Conservation (phyloP, 2,329 filamentous ascomycete genomes). For the Phyllosticta citribraziliensis region DNA sequence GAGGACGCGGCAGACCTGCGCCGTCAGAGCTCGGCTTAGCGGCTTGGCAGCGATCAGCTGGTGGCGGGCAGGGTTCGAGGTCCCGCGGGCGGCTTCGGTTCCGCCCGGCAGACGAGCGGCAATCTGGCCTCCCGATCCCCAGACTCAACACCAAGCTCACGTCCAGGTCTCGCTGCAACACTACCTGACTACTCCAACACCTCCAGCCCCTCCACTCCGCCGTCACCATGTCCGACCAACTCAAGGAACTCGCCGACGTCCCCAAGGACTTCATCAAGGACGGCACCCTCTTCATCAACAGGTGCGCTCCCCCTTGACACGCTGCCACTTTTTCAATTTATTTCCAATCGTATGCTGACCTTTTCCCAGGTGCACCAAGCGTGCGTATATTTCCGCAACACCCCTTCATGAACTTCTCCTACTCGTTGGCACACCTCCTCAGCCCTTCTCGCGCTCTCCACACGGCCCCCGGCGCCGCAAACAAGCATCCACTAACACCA, state of each 20-base stretch:
- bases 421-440: not conserved
- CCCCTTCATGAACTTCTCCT: no score
- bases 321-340: not conserved
- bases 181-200: no score
- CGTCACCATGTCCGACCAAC: constrained; percentile 52
- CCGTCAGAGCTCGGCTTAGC: constrained; percentile 2
- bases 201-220: not conserved
- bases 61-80: not conserved
- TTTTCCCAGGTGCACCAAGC: constrained; percentile 33
- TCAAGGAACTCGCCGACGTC: constrained; percentile 59
- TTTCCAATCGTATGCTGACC: not conserved
- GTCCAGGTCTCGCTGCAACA: no score
- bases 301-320: constrained; percentile 14
- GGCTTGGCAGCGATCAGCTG: constrained; percentile 1
- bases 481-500: not conserved
- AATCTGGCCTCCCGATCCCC: constrained; percentile 10
- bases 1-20: constrained; percentile 1
- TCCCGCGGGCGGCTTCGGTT: no score
- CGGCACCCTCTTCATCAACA: constrained; percentile 39
- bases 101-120: not conserved
- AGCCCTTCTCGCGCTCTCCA: not conserved
- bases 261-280: constrained; percentile 36
- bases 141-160: not conserved
- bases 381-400: constrained; percentile 17
- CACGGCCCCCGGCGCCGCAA: not conserved